Evolutionary conservation across 306 rosid genomes (phyloP), one percentile per base, ranked within the genome.

Genomic region (Glycine tomentella): DNA sequence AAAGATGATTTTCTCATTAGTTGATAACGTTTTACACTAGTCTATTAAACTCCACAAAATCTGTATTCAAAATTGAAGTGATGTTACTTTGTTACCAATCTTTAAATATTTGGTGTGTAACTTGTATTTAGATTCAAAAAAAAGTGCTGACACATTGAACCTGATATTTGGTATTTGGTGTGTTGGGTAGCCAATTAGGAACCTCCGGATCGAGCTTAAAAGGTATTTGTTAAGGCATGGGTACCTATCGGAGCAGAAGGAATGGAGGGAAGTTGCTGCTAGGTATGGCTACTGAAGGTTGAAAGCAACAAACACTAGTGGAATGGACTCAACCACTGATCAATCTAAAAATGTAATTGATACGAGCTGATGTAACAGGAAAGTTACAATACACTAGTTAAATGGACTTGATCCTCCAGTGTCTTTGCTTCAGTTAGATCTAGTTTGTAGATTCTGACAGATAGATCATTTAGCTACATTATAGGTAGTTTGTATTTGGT

Each of bases 241-340:
- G 2, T 40, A 84, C 55, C 34, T 67, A 10, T 67, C 8, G 4
- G 78, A 79, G 69, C 74, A 79, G 71, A 79, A 67, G 74, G 73
- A 66, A 50, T 84, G 87, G 87, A 79, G n/a, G 68, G 83, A 79
- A 50, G 84, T 84, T 73, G 72, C 45, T 38, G 20, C 33, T 67
- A 74, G n/a, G 15, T 79, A 79, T 73, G 84, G 6, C 14, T 81
- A 11, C 13, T 72, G 40, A 65, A 83, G 45, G 9, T 15, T 72
- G 86, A 78, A 83, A 71, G 55, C 75, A 71, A 53, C 79, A 62
- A 25, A 25, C 31, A 25, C 74, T n/a, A 8, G 10, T 69, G 65
- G 11, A 48, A 55, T 36, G 10, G 8, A 66, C 38, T 44, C 65
- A 3, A 25, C 9, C 81, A 69, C 72, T 3, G 8, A 73, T 58